Conservation (phyloP, 306 rosid species). For the Potentilla sterilis region DNA sequence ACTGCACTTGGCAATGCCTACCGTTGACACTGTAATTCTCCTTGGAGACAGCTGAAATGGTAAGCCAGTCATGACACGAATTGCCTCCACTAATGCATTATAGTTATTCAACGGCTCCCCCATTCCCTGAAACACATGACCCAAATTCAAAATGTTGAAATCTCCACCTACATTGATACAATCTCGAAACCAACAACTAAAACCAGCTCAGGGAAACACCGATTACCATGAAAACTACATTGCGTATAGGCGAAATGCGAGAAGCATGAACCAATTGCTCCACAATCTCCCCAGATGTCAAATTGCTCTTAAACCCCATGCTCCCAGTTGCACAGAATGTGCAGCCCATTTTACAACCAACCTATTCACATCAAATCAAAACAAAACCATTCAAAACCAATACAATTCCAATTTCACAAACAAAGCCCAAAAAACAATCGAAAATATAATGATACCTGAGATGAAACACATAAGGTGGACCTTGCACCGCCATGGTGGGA, state of each 20-base stretch:
- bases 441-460: conserved; percentile 52
- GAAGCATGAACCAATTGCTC: conserved; percentile 94
- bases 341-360: conserved; percentile 99
- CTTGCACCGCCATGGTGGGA: conserved; percentile 76
- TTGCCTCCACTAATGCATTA: conserved; percentile 71
- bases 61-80: conserved; percentile 67
- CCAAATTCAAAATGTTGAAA: neutral
- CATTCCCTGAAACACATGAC: conserved; percentile 64
- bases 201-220: neutral
- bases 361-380: conserved; percentile 34
- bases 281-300: conserved; percentile 75
- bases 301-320: conserved; percentile 88
- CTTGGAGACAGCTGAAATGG: conserved; percentile 83
- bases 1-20: conserved; percentile 17
- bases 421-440: neutral
- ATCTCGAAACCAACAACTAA: neutral
- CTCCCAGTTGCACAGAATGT: conserved; percentile 94
- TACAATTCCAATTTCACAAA: neutral
- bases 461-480: conserved; percentile 84
- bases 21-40: conserved; percentile 86
- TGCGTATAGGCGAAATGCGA: conserved; percentile 65
- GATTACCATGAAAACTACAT: conserved; percentile 88
- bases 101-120: conserved; percentile 95
- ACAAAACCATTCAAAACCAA: neutral
- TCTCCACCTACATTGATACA: neutral